A percentile compares a stretch with the other conserved stretches of the same genome.
phyloP scores from a whole-genome alignment of 2,329 filamentous ascomycete genomes.

The Botrytis fabae region DNA sequence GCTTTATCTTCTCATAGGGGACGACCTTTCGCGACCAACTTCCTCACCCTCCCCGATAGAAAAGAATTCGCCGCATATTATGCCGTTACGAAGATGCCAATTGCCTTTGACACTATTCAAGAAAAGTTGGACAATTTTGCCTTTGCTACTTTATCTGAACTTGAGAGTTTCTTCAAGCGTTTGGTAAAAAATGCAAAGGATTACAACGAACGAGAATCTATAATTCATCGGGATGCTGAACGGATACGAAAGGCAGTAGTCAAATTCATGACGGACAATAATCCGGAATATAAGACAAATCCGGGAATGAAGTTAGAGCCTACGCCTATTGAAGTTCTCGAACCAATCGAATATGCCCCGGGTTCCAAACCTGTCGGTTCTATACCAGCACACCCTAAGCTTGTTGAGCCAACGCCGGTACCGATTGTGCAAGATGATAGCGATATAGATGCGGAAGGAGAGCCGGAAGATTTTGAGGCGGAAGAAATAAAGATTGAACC shows the following conservation, averaged over 20 bases:
- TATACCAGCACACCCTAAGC: not conserved
- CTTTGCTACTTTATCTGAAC: conserved; percentile 68
- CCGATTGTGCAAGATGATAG: conserved; percentile 46
- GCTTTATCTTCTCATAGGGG: conserved; percentile 51
- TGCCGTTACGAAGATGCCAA: conserved; percentile 71
- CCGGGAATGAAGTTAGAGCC: conserved; percentile 68
- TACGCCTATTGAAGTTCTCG: conserved; percentile 45
- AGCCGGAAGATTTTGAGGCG: conserved; percentile 37
- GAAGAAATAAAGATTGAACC: conserved; percentile 36
- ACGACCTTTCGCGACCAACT: conserved; percentile 71
- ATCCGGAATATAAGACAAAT: conserved; percentile 72
- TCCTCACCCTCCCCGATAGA: conserved; percentile 69
- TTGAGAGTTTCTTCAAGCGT: conserved; percentile 85
- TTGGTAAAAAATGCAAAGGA: conserved; percentile 87
- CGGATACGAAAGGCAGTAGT: conserved; percentile 81
- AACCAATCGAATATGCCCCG: not conserved
- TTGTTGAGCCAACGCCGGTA: conserved; percentile 50
- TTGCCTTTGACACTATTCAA: conserved; percentile 77
- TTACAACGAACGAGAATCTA: conserved; percentile 72
- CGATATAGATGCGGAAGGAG: conserved; percentile 41
- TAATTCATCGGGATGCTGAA: conserved; percentile 80
- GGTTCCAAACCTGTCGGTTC: not conserved
- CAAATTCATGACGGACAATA: conserved; percentile 84
- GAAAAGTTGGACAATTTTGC: conserved; percentile 67
- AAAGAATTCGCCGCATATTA: conserved; percentile 73